These are phyloP conservation scores for Wickerhamiella sorbophila DNA, from an alignment of 805 yeast genomes.

Conservation along the genomic window DNA sequence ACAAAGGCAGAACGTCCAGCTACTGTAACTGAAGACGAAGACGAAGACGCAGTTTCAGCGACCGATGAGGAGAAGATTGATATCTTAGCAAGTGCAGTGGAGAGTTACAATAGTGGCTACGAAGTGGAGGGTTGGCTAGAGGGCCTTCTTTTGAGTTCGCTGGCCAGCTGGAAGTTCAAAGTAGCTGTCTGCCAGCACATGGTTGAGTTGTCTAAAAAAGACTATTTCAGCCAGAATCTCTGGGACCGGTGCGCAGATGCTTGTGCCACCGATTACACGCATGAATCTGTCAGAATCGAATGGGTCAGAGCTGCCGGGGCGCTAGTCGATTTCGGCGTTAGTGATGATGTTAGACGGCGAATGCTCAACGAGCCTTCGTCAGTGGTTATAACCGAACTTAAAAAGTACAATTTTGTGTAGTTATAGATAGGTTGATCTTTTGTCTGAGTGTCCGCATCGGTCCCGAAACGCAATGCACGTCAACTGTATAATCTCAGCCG, in stretches of 20 bases:
- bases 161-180: constrained; percentile 51
- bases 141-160: constrained; percentile 21
- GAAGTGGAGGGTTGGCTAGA: constrained; percentile 14
- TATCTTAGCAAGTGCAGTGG: constrained; percentile 11
- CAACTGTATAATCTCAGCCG: too few relatives aligned
- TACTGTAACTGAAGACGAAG: constrained; percentile 28
- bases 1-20: constrained; percentile 30
- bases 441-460: too few relatives aligned
- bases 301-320: constrained; percentile 28
- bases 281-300: constrained; percentile 46
- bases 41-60: constrained; percentile 17
- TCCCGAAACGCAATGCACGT: too few relatives aligned
- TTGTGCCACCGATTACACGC: constrained; percentile 11
- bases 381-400: constrained; percentile 27
- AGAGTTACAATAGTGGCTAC: constrained; percentile 6
- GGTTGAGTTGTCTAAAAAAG: constrained; percentile 10
- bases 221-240: constrained; percentile 5
- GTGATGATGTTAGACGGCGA: constrained; percentile 14
- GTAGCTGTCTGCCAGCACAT: constrained; percentile 33
- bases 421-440: too few relatives aligned
- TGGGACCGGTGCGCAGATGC: constrained; percentile 9
- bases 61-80: constrained; percentile 12
- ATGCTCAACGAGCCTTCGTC: constrained; percentile 32
- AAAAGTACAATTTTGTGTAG: constrained; percentile 3
- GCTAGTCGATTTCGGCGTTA: constrained; percentile 12